Conservation (phyloP, 1,284 basidiomycete genomes). For the Puccinia horiana region DNA sequence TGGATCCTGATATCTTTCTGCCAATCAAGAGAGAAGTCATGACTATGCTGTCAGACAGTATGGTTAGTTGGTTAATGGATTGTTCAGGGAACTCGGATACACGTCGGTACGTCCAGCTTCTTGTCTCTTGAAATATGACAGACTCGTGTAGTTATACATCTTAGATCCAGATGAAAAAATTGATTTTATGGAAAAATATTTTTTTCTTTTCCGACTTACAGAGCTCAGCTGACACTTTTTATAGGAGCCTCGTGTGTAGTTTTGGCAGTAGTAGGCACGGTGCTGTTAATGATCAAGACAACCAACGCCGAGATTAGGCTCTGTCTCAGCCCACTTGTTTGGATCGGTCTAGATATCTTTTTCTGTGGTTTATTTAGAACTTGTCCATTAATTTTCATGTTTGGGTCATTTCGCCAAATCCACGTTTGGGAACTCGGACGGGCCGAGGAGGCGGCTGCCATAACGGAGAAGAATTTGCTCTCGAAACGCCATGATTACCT, state of each 20-base stretch:
- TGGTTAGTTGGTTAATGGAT: constrained; percentile 30
- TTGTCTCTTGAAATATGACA: neutral
- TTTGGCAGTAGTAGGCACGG: constrained; percentile 5
- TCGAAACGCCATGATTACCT: constrained; percentile 11
- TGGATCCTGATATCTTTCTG: constrained; percentile 21
- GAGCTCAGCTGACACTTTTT: neutral
- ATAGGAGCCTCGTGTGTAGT: constrained; percentile 3
- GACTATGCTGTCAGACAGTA: constrained; percentile 34
- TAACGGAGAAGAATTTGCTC: constrained; percentile 12
- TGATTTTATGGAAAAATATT: neutral
- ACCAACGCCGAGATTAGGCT: neutral
- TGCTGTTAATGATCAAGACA: neutral
- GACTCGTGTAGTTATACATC: neutral
- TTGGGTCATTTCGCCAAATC: constrained; percentile 41
- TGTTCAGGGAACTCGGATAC: constrained; percentile 20
- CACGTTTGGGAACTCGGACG: constrained; percentile 29
- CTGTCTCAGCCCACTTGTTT: constrained; percentile 13
- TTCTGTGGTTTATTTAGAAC: constrained; percentile 35
- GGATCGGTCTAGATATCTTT: constrained; percentile 20
- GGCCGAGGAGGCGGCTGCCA: constrained; percentile 19
- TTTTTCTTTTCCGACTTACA: neutral
- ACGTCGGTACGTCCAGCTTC: constrained; percentile 7
- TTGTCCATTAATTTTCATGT: constrained; percentile 39
- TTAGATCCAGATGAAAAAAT: neutral
- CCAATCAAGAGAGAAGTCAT: constrained; percentile 32